Percentiles rank a stretch among this genome's conserved stretches.
phyloP scores from a whole-genome alignment of 2,329 filamentous ascomycete species.

The Ceratocystis smalleyi region DNA sequence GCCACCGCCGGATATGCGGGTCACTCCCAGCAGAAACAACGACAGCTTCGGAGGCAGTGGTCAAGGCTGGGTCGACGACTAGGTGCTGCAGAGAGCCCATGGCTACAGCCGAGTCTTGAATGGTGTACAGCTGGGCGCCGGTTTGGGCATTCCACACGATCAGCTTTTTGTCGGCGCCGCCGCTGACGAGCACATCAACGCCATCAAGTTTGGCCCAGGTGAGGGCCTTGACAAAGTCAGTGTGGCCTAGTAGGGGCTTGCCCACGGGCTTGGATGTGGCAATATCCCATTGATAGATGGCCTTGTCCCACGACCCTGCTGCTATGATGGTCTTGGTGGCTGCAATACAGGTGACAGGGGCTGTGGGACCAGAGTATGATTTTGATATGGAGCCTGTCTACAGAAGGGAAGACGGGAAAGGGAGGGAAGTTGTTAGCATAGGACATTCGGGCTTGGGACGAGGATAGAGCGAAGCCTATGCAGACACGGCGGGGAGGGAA shows the following conservation, averaged over 20 bases:
- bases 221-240: slow-evolving; percentile 82
- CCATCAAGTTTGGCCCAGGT: slow-evolving; percentile 45
- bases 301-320: slow-evolving; percentile 89
- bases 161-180: slow-evolving; percentile 63
- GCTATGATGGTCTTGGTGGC: slow-evolving; percentile 52
- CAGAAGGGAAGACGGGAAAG: not conserved
- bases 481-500: too few species aligned
- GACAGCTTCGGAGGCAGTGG: slow-evolving; percentile 33
- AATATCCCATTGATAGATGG: slow-evolving; percentile 71
- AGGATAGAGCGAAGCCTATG: not conserved
- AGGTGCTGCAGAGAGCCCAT: slow-evolving; percentile 73
- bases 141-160: slow-evolving; percentile 66
- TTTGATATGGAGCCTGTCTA: slow-evolving; percentile 16
- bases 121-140: slow-evolving; percentile 53
- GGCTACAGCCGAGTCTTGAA: slow-evolving; percentile 55
- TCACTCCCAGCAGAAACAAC: slow-evolving; percentile 72
- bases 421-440: not conserved
- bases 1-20: slow-evolving; percentile 65
- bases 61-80: slow-evolving; percentile 52
- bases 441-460: not conserved
- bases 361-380: slow-evolving; percentile 56
- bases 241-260: slow-evolving; percentile 58
- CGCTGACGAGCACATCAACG: slow-evolving; percentile 52
- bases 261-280: slow-evolving; percentile 34
- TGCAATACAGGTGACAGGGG: slow-evolving; percentile 65